phyloP scores from a whole-genome alignment of 1,284 basidiomycete genomes.

The Pterulicium gracile region DNA sequence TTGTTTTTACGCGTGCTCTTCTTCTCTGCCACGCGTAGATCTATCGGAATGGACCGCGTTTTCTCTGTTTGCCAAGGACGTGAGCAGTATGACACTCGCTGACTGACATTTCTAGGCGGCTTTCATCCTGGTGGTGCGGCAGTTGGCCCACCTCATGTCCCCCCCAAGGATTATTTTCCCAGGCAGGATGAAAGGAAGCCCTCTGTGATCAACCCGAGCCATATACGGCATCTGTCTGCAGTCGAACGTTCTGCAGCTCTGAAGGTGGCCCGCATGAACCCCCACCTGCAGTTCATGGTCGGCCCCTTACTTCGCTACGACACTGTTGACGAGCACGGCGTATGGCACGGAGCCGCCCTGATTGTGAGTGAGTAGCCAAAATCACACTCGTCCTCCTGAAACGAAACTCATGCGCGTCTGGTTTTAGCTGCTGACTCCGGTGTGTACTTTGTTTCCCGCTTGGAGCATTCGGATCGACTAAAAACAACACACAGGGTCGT shows the following conservation, averaged over 20 bases:
- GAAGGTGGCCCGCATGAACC: slow-evolving; percentile 52
- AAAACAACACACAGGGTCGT: slow-evolving; percentile 57
- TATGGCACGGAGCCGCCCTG: slow-evolving; percentile 85
- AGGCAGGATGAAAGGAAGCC: slow-evolving; percentile 13
- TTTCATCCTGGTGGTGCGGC: slow-evolving; percentile 23
- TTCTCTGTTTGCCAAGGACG: no score
- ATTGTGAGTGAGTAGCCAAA: slow-evolving; percentile 59
- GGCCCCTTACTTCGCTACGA: slow-evolving; percentile 91
- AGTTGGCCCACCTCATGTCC: slow-evolving; percentile 22
- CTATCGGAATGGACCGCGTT: no score
- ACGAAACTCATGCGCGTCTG: no score
- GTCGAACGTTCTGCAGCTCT: slow-evolving; percentile 53
- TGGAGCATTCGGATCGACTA: no score
- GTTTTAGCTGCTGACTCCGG: slow-evolving; percentile 68
- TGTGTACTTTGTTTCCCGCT: no score
- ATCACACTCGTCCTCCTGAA: neutral
- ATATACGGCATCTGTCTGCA: slow-evolving; percentile 42
- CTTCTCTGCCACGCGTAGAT: no score
- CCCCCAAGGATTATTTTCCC: slow-evolving; percentile 21
- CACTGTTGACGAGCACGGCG: slow-evolving; percentile 63
- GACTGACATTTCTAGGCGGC: no score
- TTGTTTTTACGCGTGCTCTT: no score
- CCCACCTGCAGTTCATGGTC: slow-evolving; percentile 62
- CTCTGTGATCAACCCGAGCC: slow-evolving; percentile 22
- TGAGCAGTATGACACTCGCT: no score